Evolutionary conservation across 2,329 filamentous ascomycete genomes (phyloP), one percentile per base, ranked within the genome.

Genomic region (Fusarium sacchari): DNA sequence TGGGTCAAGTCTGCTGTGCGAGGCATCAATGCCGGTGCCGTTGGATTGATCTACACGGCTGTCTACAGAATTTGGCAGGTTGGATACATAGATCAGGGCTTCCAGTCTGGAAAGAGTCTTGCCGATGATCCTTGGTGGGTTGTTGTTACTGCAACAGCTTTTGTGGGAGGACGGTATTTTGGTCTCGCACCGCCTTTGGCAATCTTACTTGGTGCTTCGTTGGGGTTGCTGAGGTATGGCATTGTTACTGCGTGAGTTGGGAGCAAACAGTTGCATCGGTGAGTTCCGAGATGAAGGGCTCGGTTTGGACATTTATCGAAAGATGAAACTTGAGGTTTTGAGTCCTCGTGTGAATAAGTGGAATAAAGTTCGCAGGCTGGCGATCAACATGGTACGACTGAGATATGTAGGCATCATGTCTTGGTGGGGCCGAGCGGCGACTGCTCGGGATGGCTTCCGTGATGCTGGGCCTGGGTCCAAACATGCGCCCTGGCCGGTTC

Each of bases 11-110:
- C 86, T 20, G 79, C 84, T 0, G 73, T 92, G 15, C 78, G 89
- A 20, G 89, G 90, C 0, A 79, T 91, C 10, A 92, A 91, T 76
- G 88, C 90, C 0, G 84, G 84, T 0, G 90, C 90, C 0, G 88
- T 91, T 1, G 90, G 90, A 0, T 73, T 92, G 40, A 88, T 92
- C 1, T 92, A 89, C 60, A 91, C 89, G 1, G 90, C 90, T 1
- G 89, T 92, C 2, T 92, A 92, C 69, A 82, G 89, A 6, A 80
- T 92, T 13, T 91, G 88, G 88, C 84, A 90, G 80, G 87, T 91
- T 73, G 90, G 90, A 0, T 90, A 86, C 67, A 80, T 92, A 11
- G 88, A 87, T 18, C 81, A 86, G 28, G 81, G 82, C 1, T 85
- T 83, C 24, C 81, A 83, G 63, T 76, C 77, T 5, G 90, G 90